Percentiles rank a stretch among this genome's conserved stretches.
Evolutionary conservation across 2,329 filamentous ascomycete genomes (phyloP).

Genomic region (Acrodontium crateriforme): DNA sequence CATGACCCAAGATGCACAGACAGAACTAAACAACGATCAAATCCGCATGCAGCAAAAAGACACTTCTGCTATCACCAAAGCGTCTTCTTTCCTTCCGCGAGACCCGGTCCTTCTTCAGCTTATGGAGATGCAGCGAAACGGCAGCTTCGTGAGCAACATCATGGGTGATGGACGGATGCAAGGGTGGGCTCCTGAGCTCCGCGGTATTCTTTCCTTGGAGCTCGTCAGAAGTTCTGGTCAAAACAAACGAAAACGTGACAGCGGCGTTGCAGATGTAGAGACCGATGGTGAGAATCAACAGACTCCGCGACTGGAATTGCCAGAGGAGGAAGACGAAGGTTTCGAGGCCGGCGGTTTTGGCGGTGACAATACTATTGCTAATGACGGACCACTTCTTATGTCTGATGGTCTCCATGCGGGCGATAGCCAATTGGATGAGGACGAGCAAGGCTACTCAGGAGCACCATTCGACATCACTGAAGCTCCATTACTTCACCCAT

Average conservation of each 20-base stretch:
- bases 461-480: conserved; percentile 64
- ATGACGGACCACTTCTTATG: conserved; percentile 9
- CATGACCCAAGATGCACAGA: conserved; percentile 67
- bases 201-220: conserved; percentile 81
- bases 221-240: conserved; percentile 63
- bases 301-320: conserved; percentile 17
- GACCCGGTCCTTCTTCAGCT: conserved; percentile 78
- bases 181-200: conserved; percentile 82
- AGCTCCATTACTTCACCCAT: conserved; percentile 61
- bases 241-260: conserved; percentile 87
- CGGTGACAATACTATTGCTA: conserved; percentile 9
- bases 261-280: conserved; percentile 62
- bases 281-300: conserved; percentile 28
- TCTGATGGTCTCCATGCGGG: conserved; percentile 11
- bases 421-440: conserved; percentile 19
- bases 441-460: conserved; percentile 14
- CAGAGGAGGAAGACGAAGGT: conserved; percentile 18
- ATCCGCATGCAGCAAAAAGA: conserved; percentile 81
- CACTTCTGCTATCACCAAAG: conserved; percentile 72
- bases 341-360: conserved; percentile 20
- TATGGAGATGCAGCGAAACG: conserved; percentile 82
- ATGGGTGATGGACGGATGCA: conserved; percentile 61
- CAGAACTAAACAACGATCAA: conserved; percentile 58
- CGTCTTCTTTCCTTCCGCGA: conserved; percentile 68
- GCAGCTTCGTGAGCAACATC: conserved; percentile 77